Conservation (phyloP, 2,329 filamentous ascomycete genomes). For the Epicoccum sorghinum region DNA sequence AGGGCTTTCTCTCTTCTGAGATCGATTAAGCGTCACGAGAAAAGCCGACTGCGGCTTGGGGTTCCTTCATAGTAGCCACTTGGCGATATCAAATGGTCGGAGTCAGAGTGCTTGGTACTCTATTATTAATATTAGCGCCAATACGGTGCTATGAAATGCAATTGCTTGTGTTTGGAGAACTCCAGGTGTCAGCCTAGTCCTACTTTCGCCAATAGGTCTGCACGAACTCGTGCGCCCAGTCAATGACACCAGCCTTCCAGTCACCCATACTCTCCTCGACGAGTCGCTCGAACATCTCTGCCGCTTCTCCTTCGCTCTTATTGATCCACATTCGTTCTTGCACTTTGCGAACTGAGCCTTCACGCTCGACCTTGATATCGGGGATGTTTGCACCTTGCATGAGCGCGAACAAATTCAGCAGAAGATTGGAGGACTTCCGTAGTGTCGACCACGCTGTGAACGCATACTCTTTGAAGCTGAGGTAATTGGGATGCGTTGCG, state of each 20-base stretch:
- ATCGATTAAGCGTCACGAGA: no score
- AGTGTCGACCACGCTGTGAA: slow-evolving; percentile 93
- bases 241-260: slow-evolving; percentile 92
- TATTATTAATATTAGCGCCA: no score
- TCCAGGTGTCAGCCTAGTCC: no score
- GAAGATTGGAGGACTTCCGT: slow-evolving; percentile 86
- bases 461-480: slow-evolving; percentile 91
- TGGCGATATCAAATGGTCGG: no score
- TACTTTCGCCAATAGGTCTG: slow-evolving; percentile 77
- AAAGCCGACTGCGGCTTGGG: no score
- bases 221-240: slow-evolving; percentile 90
- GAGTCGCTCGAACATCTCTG: slow-evolving; percentile 82
- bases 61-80: no score
- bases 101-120: no score
- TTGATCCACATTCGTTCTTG: slow-evolving; percentile 93
- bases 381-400: slow-evolving; percentile 99
- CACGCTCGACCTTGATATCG: slow-evolving; percentile 88
- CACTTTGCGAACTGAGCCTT: slow-evolving; percentile 93
- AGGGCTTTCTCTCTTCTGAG: no score
- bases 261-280: slow-evolving; percentile 85
- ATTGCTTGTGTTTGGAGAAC: no score
- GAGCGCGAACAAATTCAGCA: slow-evolving; percentile 91
- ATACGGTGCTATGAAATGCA: no score
- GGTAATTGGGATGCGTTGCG: slow-evolving; percentile 77
- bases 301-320: slow-evolving; percentile 88